phyloP scores from a whole-genome alignment of 176 grass and related monocot genomes.

The Eremochloa ophiuroides region DNA sequence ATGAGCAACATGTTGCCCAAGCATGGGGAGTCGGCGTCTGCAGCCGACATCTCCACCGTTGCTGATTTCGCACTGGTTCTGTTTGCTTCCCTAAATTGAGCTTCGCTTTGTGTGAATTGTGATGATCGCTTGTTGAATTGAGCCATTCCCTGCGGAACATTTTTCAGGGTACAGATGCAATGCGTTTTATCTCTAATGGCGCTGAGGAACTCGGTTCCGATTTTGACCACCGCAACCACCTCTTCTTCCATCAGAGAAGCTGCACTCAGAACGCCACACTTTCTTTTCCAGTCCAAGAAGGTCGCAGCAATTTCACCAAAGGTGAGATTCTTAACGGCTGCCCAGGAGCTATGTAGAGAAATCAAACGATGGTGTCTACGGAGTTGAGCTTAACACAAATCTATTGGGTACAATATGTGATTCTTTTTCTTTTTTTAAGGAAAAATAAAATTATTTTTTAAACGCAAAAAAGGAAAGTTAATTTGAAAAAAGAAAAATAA shows the following conservation, averaged over 20 bases:
- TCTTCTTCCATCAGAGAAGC: constrained; percentile 16
- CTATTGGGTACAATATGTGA: background rate
- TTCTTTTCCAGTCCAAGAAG: constrained; percentile 11
- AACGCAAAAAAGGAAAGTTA: no score
- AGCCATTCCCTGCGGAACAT: background rate
- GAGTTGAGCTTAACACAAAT: background rate
- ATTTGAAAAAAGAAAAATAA: background rate
- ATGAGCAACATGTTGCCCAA: constrained; percentile 21
- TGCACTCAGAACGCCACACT: constrained; percentile 7
- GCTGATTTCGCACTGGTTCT: constrained; percentile 25
- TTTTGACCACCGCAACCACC: background rate
- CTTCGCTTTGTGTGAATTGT: background rate
- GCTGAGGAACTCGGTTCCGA: background rate
- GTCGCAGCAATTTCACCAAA: background rate
- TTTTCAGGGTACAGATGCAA: constrained; percentile 10
- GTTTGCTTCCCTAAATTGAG: background rate
- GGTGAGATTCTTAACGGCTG: background rate
- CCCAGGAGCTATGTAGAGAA: background rate
- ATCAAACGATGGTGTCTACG: background rate
- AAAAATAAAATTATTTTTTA: background rate
- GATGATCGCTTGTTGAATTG: background rate
- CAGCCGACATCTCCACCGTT: constrained; percentile 13
- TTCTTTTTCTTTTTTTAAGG: background rate
- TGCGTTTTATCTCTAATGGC: background rate
- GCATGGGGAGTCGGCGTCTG: background rate